Evolutionary conservation across 1,139 yeast genomes (phyloP).

Genomic region (Meyerozyma guilliermondii): DNA sequence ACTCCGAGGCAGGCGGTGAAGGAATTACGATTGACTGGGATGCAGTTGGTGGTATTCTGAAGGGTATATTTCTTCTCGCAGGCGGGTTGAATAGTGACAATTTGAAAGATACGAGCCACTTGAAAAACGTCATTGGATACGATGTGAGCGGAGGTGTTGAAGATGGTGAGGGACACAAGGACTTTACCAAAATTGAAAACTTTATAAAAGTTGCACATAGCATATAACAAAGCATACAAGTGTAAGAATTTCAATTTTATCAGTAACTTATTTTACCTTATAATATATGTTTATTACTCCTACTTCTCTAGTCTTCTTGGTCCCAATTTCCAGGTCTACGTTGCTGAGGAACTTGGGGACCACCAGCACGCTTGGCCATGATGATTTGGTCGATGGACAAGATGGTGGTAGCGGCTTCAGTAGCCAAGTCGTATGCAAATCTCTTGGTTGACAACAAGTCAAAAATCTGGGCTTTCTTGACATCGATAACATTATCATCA

Average conservation of each 20-base stretch:
- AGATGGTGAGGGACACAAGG: constrained; percentile 62
- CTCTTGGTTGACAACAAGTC: constrained; percentile 79
- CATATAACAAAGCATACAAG: neutral
- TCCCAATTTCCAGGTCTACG: constrained; percentile 97
- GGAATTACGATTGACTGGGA: constrained; percentile 77
- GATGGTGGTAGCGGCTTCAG: constrained; percentile 91
- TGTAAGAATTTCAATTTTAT: too few species aligned
- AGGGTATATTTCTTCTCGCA: constrained; percentile 64
- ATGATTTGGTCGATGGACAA: constrained; percentile 87
- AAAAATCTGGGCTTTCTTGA: constrained; percentile 62
- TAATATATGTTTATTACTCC: neutral
- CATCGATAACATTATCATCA: constrained; percentile 45
- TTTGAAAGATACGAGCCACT: constrained; percentile 44
- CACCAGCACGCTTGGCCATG: constrained; percentile 96
- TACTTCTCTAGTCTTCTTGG: constrained; percentile 60
- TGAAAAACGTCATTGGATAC: constrained; percentile 66
- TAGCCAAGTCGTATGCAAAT: constrained; percentile 88
- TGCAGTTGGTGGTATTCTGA: constrained; percentile 18
- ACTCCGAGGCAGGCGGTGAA: constrained; percentile 90
- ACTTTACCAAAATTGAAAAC: constrained; percentile 48
- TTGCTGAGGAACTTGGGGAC: constrained; percentile 88
- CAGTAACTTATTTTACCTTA: too few species aligned
- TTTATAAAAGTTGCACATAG: constrained; percentile 50
- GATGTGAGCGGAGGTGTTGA: constrained; percentile 98
- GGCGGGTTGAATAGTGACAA: constrained; percentile 85